Evolutionary conservation across 306 rosid genomes (phyloP), one percentile per base, ranked within the genome.

Genomic region (Corylus avellana): DNA sequence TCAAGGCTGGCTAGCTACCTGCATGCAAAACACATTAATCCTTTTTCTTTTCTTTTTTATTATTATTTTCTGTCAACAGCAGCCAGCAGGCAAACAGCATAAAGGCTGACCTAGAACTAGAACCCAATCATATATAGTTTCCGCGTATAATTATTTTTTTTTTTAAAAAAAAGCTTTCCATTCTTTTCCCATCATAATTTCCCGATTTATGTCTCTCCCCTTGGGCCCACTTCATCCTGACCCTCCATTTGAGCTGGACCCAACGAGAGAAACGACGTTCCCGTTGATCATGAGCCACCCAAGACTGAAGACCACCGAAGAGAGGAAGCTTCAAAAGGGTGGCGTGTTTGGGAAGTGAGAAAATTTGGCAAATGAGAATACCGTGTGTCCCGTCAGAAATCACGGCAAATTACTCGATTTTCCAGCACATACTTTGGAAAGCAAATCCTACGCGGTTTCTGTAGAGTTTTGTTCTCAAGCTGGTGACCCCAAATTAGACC

Each of bases 331-430:
- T 29, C 35, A 29, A 17, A 29, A 76, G 22, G 72, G 46, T 63
- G 70, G 50, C 85, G 82, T 79, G 85, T 77, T 64, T 84, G 75
- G 81, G 37, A 37, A 8, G 49, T 17, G 49, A 29, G 83, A 20
- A 81, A 79, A 37, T 76, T 3, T 4, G 11, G 73, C 75, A 73
- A 69, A 86, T 85, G 87, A 78, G 79, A 73, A 86, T 76, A 50
- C 83, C 97, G 95, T 82, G 97, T 78, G 86, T 86, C 12, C 61
- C 88, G 92, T 88, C 93, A 78, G 58, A 83, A 74, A 62, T 90
- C 87, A 78, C 97, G 97, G 92, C 75, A 56, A 20, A 46, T 66
- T 77, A 67, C 83, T 75, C 85, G 14, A 55, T 32, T 69, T 54
- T 75, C 89, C 79, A 77, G 77, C 85, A 11, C 42, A 70, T 50